Evolutionary conservation across 805 yeast species (phyloP), one percentile per base, ranked within the genome.

Genomic region (Nakazawaea ambrosiae): DNA sequence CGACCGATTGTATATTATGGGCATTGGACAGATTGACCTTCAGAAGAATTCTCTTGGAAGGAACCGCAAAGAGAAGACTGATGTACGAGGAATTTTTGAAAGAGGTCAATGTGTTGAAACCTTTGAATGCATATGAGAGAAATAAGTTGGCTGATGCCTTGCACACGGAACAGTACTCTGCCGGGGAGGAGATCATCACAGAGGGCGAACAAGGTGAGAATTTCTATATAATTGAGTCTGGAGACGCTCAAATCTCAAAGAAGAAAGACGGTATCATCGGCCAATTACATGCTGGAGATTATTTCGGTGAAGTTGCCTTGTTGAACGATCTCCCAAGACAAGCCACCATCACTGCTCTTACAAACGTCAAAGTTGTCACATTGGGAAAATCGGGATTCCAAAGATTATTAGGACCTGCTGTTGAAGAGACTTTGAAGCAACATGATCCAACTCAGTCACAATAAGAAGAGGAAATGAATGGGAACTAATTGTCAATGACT

Each of bases 221-320:
- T 42, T 83, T 83, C 50, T 83, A 78, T 53, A 58, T 84, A 41
- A 76, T 83, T 39, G 86, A 89, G 61, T 69, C 77, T 48, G 98
- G 98, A 46, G 70, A 70, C 39, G 95, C 95, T 40, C 76, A 77
- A 44, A 92, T 92, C 29, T 54, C 71, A 30, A 83, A 77, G 52
- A 60, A 66, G 31, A 75, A 68, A 27, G 70, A 70, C 31, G 89
- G 89, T 18, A 68, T 70, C 31, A 68, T 88, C 24, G 72, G 69
- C 17, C 65, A 65, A 12, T 67, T 87, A 42, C 61, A 70, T 32
- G 78, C 82, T 51, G 97, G 97, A 45, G 95, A 83, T 57, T 92
- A 92, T 63, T 92, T 92, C 59, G 98, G 98, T 47, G 98, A 92
- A 63, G 78, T 92, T 45, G 97, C 98, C 3, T 67, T 92, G 49